Percentiles rank a stretch among this genome's conserved stretches.
Conservation (phyloP, 1,284 basidiomycete species). For the Schizopora paradoxa region DNA sequence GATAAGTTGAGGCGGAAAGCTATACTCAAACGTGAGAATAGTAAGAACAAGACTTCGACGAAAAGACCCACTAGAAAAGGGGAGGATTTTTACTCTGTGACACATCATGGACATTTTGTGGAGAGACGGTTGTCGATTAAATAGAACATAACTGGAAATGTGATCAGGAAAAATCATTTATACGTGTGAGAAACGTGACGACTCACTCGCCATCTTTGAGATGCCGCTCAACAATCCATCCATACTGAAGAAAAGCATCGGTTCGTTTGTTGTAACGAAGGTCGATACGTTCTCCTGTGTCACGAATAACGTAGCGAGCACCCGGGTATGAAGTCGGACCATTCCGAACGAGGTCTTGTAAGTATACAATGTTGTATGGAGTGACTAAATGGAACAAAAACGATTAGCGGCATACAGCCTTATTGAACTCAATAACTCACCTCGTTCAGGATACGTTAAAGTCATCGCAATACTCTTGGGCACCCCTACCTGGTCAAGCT, state of each 20-base stretch:
- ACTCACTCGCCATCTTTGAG: slow-evolving; percentile 95
- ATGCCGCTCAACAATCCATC: slow-evolving; percentile 98
- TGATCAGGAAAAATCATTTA: slow-evolving; percentile 13
- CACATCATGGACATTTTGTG: slow-evolving; percentile 99
- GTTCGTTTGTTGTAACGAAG: slow-evolving; percentile 95
- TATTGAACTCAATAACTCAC: slow-evolving; percentile 37
- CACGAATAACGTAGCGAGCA: slow-evolving; percentile 94
- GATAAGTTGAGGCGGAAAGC: slow-evolving; percentile 87
- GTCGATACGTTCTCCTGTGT: slow-evolving; percentile 97
- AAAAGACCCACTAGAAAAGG: slow-evolving; percentile 88
- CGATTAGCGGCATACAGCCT: slow-evolving; percentile 9
- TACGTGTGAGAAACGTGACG: not conserved
- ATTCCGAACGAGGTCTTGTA: slow-evolving; percentile 95
- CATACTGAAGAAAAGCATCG: slow-evolving; percentile 96
- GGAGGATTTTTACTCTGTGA: slow-evolving; percentile 96
- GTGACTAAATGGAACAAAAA: slow-evolving; percentile 58
- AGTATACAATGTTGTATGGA: slow-evolving; percentile 93
- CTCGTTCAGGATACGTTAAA: slow-evolving; percentile 94
- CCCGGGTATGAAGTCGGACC: slow-evolving; percentile 96
- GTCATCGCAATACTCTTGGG: slow-evolving; percentile 98
- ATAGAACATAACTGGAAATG: slow-evolving; percentile 75
- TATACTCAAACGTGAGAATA: slow-evolving; percentile 32
- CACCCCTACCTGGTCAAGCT: slow-evolving; percentile 96
- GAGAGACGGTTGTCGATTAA: slow-evolving; percentile 97
- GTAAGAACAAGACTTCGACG: too few relatives aligned